A percentile compares a stretch with the other conserved stretches of the same genome.
Evolutionary conservation across 2,329 filamentous ascomycete species (phyloP).

Genomic region (Colletotrichum musicola): DNA sequence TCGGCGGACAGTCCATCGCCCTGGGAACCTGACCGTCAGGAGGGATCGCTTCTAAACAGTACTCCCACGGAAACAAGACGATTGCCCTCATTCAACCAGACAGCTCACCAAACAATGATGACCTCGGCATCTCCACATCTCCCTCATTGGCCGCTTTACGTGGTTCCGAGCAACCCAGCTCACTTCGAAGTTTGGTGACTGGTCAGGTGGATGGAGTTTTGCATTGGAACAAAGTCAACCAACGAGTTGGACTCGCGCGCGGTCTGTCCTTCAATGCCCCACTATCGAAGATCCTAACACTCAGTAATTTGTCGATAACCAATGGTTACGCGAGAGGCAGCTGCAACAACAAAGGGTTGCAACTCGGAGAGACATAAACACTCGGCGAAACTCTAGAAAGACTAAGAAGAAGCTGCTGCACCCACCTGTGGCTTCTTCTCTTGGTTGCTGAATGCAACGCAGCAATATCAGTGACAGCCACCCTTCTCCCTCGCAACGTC

Average conservation of each 20-base stretch:
- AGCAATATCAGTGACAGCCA: not conserved
- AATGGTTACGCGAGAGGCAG: not conserved
- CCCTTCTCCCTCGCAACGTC: constrained; percentile 8
- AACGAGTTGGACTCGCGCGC: not conserved
- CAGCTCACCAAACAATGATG: no score
- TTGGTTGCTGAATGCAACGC: constrained; percentile 4
- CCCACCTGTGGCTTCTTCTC: not conserved
- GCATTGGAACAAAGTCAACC: not conserved
- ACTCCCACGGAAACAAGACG: no score
- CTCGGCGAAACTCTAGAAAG: not conserved
- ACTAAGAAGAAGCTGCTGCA: not conserved
- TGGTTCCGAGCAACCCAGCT: not conserved
- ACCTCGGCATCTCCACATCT: constrained; percentile 24
- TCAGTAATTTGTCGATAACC: constrained; percentile 12
- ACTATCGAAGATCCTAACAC: not conserved
- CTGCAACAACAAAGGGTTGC: constrained; percentile 2
- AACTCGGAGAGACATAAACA: not conserved
- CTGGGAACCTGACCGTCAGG: constrained; percentile 11
- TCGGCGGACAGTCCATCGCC: constrained; percentile 16
- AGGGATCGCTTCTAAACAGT: not conserved
- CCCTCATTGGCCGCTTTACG: constrained; percentile 15
- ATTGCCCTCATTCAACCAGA: no score
- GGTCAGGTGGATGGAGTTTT: not conserved
- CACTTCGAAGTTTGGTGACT: no score
- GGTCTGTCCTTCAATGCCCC: not conserved